Base-by-base conservation (phyloP, 1,139 yeast genomes). In the Suhomyces panamericanus region DNA sequence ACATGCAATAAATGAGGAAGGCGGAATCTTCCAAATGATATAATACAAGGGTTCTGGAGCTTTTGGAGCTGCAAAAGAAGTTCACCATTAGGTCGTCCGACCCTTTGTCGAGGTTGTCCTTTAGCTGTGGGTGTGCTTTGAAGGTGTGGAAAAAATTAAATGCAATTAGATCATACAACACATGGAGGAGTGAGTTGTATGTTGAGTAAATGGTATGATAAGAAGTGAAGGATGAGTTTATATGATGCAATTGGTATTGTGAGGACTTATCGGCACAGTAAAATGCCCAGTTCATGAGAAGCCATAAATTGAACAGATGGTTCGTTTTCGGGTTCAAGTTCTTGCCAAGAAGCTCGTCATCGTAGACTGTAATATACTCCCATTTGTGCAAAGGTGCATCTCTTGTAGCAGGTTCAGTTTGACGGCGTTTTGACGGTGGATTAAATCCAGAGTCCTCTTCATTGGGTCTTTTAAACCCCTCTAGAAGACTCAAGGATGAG, bases 221-320 rank as follows among this genome's bases (percentile, higher is more conserved):
- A 36, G 55, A 50, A 3, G 62, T 54, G 37, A 46, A 49, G 6
- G 50, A 35, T 6, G 64, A 54, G 40, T 61, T 54, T 37, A 54
- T 49, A 16, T 50, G 48, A n/a, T 39, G 37, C 10, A 24, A 38
- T 42, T 56, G 64, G 33, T 56, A 54, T 35, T 58, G 51, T 7
- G 59, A 50, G 5, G 65, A 57, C 40, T 50, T 47, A 15, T 63
- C 64, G 11, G 71, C 68, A 54, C 76, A 70, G 48, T 59, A 59
- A 41, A 68, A 67, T 2, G 65, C 50, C 75, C 75, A 71, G 41
- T 63, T 61, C 7, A 69, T 46, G 36, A 71, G 49, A 9, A 54
- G 47, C 75, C 75, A 69, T 10, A 70, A 9, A 38, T 52, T 56
- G 49, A 64, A 71, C 4, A 49, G 51, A 4, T 46, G 28, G 27